Conservation (phyloP, 2,329 filamentous ascomycete genomes). For the Dactylellina cionopaga region DNA sequence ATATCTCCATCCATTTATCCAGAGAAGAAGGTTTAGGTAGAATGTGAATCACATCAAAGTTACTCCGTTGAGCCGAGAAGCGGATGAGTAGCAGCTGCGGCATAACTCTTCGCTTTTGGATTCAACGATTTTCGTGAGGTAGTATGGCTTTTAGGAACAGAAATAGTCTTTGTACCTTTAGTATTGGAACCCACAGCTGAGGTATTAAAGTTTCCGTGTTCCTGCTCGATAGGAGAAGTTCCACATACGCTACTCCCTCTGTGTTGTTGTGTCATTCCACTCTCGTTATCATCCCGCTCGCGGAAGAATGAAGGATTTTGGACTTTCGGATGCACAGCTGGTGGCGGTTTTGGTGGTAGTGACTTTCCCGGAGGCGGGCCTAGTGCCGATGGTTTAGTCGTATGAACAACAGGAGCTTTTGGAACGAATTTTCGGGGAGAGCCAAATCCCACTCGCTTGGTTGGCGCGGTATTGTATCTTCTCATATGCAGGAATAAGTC, state of each 20-base stretch:
- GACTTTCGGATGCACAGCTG: no score
- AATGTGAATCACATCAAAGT: neutral
- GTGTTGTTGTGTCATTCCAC: no score
- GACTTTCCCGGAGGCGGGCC: neutral
- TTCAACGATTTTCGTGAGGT: neutral
- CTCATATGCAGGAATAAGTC: neutral
- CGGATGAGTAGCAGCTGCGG: neutral
- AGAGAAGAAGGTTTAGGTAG: neutral
- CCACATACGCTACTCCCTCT: no score
- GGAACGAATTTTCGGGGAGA: neutral
- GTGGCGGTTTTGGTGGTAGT: no score
- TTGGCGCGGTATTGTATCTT: conserved; percentile 12
- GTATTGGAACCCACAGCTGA: neutral
- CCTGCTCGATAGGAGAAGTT: no score
- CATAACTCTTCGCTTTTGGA: neutral
- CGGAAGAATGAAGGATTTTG: no score
- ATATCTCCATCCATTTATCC: no score
- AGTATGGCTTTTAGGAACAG: neutral
- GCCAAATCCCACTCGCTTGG: neutral
- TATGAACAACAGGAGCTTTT: neutral
- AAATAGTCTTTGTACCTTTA: neutral
- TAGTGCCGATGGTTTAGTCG: neutral
- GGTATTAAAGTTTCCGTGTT: neutral
- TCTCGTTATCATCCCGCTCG: no score
- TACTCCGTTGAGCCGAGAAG: neutral